Evolutionary conservation across 192 early-diverging fungal genomes (phyloP), one percentile per base, ranked within the genome.

Genomic region (Rhizophlyctis rosea): DNA sequence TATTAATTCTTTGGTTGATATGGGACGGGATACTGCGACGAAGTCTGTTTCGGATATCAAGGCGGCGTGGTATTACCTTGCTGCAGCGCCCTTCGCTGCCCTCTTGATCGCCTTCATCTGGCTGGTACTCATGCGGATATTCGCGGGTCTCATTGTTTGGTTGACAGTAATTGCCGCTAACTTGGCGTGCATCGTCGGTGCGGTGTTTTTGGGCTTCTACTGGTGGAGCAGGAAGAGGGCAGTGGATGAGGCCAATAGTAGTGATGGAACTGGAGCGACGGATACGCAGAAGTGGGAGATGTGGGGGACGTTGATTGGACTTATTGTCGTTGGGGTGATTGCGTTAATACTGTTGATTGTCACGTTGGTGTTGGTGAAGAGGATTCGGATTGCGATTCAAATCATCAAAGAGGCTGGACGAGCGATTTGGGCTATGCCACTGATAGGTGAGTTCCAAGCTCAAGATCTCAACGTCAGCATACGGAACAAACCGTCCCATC

Each of bases 321-420:
- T n/a, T n/a, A n/a, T n/a, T n/a, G n/a, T n/a, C n/a, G n/a, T n/a
- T n/a, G n/a, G n/a, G 9, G 18, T 47, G 9, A 47, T 47, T 47
- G 39, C 39, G 9, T n/a, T 47, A 13, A 47, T 47, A 9, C 39
- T 47, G 9, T 25, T 78, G 35, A 18, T 76, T 16, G 57, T 81
- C n/a, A 75, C 70, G 0, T 64, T 81, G 30, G 69, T 64, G 23
- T 49, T 81, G 74, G 24, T 59, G n/a, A 77, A 74, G 24, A 62
- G 76, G 34, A 80, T 81, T 30, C 32, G 54, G 16, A 80, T 81
- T 50, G 79, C 79, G 1, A 61, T 80, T 25, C 56, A 67, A 39
- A 62, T 81, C 50, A 64, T 81, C 60, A 76, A 76, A 53, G 73
- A 77, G 33, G 64, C 79, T 9, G 33, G 68, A 9, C 33, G 30